Evolutionary conservation across 2,329 filamentous ascomycete genomes (phyloP), one percentile per base, ranked within the genome.

Genomic region (Alternaria ethzedia): DNA sequence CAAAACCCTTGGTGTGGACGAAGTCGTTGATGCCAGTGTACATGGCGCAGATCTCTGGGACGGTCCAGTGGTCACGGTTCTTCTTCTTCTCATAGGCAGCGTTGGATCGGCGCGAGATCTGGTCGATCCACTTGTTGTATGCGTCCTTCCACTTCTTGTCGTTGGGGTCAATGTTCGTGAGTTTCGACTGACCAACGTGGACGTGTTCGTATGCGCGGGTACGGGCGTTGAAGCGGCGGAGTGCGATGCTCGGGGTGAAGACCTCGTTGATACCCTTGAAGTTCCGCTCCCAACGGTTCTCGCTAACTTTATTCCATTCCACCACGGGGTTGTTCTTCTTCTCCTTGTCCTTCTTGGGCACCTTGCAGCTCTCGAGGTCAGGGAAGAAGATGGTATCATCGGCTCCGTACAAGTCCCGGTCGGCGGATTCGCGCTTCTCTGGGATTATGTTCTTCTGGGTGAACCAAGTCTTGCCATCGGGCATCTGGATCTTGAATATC

Each of bases 81-180:
- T 52, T 61, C 12, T 51, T 50, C 21, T 57, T 41, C 8, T 50
- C 20, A 12, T 51, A 57, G 4, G 23, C 41, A 10, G 46, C 47
- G 23, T 61, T 52, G 3, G 54, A 52, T 4, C 59, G 59, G 11
- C 59, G 59, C 26, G 41, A 52, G 20, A 61, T 61, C 26, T 61
- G 59, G 23, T 57, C 47, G 6, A 61, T 36, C 59, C 59, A 61
- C 46, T 61, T 61, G 54, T 61, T 52, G 36, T 61, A 61, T 4
- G 32, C 46, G 6, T 57, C 56, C 1, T 52, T 36, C 59, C 59
- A 61, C 5, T 7, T 15, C 26, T 57, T 61, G 20, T 61, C 23
- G 12, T 61, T 61, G 2, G 59, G 59, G 0, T 61, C 46, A 3
- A 52, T 36, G 5, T 61, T 28, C 9, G 36, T 7, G 3, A 52